phyloP scores from a whole-genome alignment of 768 basidiomycete species.

The Termitomyces sp. region DNA sequence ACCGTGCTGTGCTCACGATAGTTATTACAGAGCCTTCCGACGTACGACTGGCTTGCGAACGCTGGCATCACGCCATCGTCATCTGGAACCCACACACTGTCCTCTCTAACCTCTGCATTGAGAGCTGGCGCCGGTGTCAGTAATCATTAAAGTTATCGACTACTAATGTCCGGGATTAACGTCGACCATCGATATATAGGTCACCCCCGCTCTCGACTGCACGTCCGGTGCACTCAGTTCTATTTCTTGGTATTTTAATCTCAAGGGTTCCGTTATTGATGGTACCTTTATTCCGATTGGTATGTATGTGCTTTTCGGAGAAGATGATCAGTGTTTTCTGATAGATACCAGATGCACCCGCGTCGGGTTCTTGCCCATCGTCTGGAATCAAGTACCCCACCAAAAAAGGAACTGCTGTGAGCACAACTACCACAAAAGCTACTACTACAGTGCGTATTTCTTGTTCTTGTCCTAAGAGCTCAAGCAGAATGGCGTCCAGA shows the following conservation, averaged over 20 bases:
- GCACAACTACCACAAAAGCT: conserved; percentile 10
- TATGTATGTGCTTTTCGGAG: conserved; percentile 25
- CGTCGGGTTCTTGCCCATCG: conserved; percentile 47
- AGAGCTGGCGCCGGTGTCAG: conserved; percentile 49
- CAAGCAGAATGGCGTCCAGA: background rate
- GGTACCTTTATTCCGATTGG: conserved; percentile 60
- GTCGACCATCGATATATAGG: conserved; percentile 30
- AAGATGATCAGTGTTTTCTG: background rate
- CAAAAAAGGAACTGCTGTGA: conserved; percentile 35
- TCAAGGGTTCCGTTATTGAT: conserved; percentile 65
- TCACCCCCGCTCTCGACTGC: conserved; percentile 38
- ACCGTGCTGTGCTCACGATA: conserved; percentile 19
- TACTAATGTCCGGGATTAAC: background rate
- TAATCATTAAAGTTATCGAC: background rate
- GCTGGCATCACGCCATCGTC: conserved; percentile 75
- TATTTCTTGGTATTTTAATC: conserved; percentile 63
- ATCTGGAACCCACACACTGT: conserved; percentile 53
- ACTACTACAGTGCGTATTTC: conserved; percentile 24
- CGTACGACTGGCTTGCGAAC: conserved; percentile 65
- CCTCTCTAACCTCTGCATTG: conserved; percentile 51
- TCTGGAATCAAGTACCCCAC: conserved; percentile 58
- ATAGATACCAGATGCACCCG: conserved; percentile 43
- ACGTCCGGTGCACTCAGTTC: conserved; percentile 23
- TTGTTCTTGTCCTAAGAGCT: background rate
- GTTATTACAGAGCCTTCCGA: conserved; percentile 45